Evolutionary conservation across 2,329 filamentous ascomycete genomes (phyloP), one percentile per base, ranked within the genome.

Genomic region (Phyllosticta paracitricarpa): DNA sequence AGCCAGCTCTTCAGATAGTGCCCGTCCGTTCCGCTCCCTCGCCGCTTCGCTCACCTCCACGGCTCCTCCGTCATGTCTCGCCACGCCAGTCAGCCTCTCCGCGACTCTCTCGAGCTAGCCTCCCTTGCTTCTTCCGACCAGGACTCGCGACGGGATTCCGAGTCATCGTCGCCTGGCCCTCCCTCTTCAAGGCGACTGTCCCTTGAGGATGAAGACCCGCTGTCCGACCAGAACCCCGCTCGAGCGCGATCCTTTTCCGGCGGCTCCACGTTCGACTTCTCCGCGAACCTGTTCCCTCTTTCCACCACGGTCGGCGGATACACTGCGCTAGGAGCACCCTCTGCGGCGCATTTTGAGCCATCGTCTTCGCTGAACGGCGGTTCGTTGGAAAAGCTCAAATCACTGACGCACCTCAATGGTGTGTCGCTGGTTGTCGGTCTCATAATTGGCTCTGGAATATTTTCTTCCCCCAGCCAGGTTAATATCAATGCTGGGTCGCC

Each of bases 401-500:
- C 89, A 14, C 77, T 99, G 74, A 97, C 94, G 28, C 97, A 93
- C 71, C 72, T 97, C 55, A 99, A 99, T 73, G 94, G 94, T 0
- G 75, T 99, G 62, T 95, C 91, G 25, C 79, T 99, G 62, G 89
- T 99, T 57, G 84, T 97, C 56, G 93, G 94, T 1, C 77, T 99
- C 65, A 95, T 97, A 67, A 97, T 99, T 70, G 94, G 94, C 2
- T 95, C 90, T 25, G 94, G 93, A 14, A 97, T 99, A 69, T 99
- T 97, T 76, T 95, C 91, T 3, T 95, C 91, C 24, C 93, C 93
- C 0, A 91, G 90, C 61, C 90, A 96, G 71, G 93, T 99, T 68
- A 96, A 94, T 75, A 83, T 84, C 61, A 95, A 95, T 72, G 91
- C 90, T 40, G 94, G 93, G 9, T 97, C 92, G 28, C 90, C 92